These are phyloP conservation scores for Phytophthora cajani DNA, from an alignment of 352 stramenopile genomes.

Conservation along the genomic window DNA sequence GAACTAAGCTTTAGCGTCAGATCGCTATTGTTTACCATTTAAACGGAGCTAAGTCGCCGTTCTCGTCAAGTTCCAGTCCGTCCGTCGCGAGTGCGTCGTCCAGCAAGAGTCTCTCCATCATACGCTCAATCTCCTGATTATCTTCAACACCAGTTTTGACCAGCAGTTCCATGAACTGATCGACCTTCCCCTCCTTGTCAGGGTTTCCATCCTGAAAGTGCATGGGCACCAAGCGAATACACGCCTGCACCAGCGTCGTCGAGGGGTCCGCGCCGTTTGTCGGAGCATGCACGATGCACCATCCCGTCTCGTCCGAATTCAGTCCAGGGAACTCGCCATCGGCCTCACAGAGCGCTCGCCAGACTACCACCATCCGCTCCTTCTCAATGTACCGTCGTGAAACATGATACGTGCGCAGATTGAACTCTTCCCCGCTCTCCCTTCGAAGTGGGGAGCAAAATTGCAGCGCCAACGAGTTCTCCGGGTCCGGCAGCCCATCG, in stretches of 20 bases:
- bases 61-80: constrained; percentile 13
- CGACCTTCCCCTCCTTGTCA: constrained; percentile 12
- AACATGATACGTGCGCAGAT: constrained; percentile 22
- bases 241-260: constrained; percentile 22
- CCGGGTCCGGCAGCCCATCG: constrained; percentile 22
- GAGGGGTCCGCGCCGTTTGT: background rate
- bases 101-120: constrained; percentile 34
- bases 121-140: constrained; percentile 17
- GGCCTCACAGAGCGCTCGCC: constrained; percentile 45
- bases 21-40: background rate
- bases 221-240: constrained; percentile 22
- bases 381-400: constrained; percentile 41
- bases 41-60: constrained; percentile 15
- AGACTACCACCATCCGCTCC: constrained; percentile 56
- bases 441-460: constrained; percentile 26
- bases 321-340: constrained; percentile 40
- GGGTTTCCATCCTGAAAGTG: constrained; percentile 21
- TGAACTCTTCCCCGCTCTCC: constrained; percentile 18
- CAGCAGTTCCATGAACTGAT: constrained; percentile 34
- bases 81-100: constrained; percentile 29
- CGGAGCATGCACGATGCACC: constrained; percentile 29
- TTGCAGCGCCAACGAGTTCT: constrained; percentile 44
- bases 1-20: no score
- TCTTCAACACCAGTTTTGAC: constrained; percentile 33
- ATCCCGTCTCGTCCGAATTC: constrained; percentile 64